Evolutionary conservation across 192 early-diverging fungal genomes (phyloP), one percentile per base, ranked within the genome.

Genomic region (Coemansia sp.): DNA sequence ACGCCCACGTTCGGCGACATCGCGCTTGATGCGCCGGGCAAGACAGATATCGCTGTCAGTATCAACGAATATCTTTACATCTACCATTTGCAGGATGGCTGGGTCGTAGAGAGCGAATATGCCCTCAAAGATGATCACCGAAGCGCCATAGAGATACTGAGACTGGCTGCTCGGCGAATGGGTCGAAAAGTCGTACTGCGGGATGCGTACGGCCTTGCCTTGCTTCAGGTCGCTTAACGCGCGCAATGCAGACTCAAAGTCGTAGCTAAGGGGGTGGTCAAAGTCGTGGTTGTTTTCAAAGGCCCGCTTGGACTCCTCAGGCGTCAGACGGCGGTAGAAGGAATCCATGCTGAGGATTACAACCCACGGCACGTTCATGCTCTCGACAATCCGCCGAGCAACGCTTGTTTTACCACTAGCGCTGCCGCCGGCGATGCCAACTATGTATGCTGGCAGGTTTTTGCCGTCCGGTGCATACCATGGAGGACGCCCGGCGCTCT

Each of bases 101-200:
- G 89, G 86, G 70, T 96, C 93, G 72, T 95, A 94, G 35, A 98
- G 79, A 8, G 95, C 97, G 88, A 98, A 97, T 66, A 98, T 98
- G 50, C 97, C 97, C 73, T 98, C 97, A 79, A 98, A 97, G 48
- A 97, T 94, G 46, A 98, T 86, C 6, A 98, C 92, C 62, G 95
- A 97, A 19, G 95, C 97, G 57, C 95, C 95, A 76, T 98, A 97
- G 10, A 96, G 77, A 3, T 88, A 80, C 64, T 86, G 89, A 8
- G 85, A 78, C 62, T 90, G 74, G 37, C 44, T 64, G 67, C 87
- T 88, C 65, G 93, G 86, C 71, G 91, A 87, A 73, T 98, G 95
- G 0, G 91, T 94, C 27, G 84, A 65, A 79, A 98, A 98, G 72
- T 96, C 92, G 72, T 98, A 98, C 41, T 94, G 87, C 6, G 97